These are phyloP conservation scores for Didymella keratinophila DNA, from an alignment of 2,329 filamentous ascomycete species.

Conservation along the genomic window DNA sequence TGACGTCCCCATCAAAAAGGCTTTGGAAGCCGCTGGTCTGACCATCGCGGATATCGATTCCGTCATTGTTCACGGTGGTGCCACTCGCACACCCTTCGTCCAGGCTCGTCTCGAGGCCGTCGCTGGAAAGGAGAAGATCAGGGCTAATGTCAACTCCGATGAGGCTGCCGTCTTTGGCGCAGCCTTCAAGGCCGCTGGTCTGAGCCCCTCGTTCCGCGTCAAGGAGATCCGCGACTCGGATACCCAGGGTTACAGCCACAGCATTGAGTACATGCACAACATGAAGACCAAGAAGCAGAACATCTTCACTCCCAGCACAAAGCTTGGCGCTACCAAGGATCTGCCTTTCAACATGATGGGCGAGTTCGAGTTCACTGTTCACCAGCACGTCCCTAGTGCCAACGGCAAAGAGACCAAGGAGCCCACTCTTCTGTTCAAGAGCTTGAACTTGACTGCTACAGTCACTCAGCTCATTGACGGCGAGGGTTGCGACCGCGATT, in stretches of 20 bases:
- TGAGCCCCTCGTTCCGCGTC: slow-evolving; percentile 95
- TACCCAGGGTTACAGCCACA: slow-evolving; percentile 74
- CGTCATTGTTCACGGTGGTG: slow-evolving; percentile 91
- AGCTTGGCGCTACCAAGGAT: slow-evolving; percentile 81
- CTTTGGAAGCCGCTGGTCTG: slow-evolving; percentile 76
- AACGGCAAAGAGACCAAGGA: slow-evolving; percentile 60
- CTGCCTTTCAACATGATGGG: slow-evolving; percentile 81
- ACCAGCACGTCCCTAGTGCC: slow-evolving; percentile 70
- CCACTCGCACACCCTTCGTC: slow-evolving; percentile 90
- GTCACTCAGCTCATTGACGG: slow-evolving; percentile 80
- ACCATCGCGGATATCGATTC: slow-evolving; percentile 81
- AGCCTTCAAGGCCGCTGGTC: slow-evolving; percentile 88
- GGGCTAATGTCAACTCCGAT: slow-evolving; percentile 94
- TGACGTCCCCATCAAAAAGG: slow-evolving; percentile 72
- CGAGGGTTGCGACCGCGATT: slow-evolving; percentile 76
- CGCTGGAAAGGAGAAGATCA: slow-evolving; percentile 79
- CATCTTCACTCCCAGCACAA: slow-evolving; percentile 80
- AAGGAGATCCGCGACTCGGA: slow-evolving; percentile 94
- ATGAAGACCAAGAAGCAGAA: slow-evolving; percentile 77
- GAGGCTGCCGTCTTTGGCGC: slow-evolving; percentile 96
- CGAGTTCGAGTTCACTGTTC: slow-evolving; percentile 82
- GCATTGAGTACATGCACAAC: slow-evolving; percentile 77
- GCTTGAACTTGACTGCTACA: slow-evolving; percentile 85
- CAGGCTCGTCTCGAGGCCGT: slow-evolving; percentile 85
- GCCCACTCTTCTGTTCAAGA: slow-evolving; percentile 71